Conservation (phyloP, 257 asterid genomes). For the Nyctanthes arbortristis region DNA sequence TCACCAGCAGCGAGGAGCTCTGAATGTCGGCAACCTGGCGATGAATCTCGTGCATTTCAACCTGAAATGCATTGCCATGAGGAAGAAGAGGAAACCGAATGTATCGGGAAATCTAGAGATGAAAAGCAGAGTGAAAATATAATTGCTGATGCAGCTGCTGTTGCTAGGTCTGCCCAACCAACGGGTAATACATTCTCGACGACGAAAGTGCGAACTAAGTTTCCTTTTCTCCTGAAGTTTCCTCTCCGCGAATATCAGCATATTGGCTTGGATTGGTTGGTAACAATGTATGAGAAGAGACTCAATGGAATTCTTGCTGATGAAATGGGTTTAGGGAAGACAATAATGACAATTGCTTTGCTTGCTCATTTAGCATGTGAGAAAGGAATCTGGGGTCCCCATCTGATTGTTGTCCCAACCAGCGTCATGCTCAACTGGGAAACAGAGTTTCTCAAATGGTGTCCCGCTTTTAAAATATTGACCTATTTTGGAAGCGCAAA, state of each 20-base stretch:
- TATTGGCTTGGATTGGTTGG: constrained; percentile 99
- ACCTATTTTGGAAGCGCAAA: constrained; percentile 99
- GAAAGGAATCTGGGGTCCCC: constrained; percentile 99
- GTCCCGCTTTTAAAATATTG: constrained; percentile 98
- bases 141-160: constrained; percentile 99
- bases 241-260: constrained; percentile 99
- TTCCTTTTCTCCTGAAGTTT: constrained; percentile 94
- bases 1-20: constrained; percentile 46
- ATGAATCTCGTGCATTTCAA: constrained; percentile 41
- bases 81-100: constrained; percentile 54
- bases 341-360: constrained; percentile 96
- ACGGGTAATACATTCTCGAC: constrained; percentile 97
- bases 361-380: constrained; percentile 98
- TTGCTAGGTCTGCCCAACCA: constrained; percentile 98
- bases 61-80: constrained; percentile 34
- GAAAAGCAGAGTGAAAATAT: constrained; percentile 61
- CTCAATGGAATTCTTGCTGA: constrained; percentile 99
- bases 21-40: constrained; percentile 42
- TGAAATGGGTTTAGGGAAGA: constrained; percentile 99
- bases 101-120: constrained; percentile 52
- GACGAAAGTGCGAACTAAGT: constrained; percentile 92
- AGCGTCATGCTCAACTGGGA: constrained; percentile 99
- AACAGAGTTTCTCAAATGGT: constrained; percentile 98
- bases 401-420: constrained; percentile 98
- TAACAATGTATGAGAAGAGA: constrained; percentile 97